Conservation (phyloP, 768 basidiomycete genomes). For the Albatrellus ellisii region DNA sequence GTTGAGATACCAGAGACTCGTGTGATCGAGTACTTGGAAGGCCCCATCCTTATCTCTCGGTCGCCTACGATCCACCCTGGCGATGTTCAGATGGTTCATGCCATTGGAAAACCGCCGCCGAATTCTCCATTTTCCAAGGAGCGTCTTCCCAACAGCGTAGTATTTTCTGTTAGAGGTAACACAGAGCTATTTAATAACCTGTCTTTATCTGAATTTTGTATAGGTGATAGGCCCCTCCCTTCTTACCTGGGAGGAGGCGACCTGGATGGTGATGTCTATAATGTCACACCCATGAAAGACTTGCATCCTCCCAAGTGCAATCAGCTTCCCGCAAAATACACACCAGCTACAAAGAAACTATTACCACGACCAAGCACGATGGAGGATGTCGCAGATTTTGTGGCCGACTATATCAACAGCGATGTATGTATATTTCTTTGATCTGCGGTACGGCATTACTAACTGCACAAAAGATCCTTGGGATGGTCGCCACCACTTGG, state of each 20-base stretch:
- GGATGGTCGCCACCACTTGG: constrained; percentile 51
- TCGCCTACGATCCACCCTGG: constrained; percentile 63
- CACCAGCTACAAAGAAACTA: constrained; percentile 30
- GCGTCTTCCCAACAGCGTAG: constrained; percentile 45
- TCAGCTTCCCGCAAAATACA: constrained; percentile 33
- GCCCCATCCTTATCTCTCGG: constrained; percentile 42
- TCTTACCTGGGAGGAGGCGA: constrained; percentile 59
- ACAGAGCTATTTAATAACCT: not conserved
- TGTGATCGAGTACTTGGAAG: constrained; percentile 32
- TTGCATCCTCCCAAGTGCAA: constrained; percentile 18
- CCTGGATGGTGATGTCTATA: constrained; percentile 53
- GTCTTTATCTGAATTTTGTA: not conserved
- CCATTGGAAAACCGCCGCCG: constrained; percentile 44
- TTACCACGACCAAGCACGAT: constrained; percentile 39
- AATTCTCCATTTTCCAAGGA: constrained; percentile 39
- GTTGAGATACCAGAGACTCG: constrained; percentile 28
- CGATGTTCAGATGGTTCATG: constrained; percentile 45
- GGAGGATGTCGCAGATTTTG: constrained; percentile 54
- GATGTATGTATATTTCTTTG: constrained; percentile 21
- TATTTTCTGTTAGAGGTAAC: constrained; percentile 49
- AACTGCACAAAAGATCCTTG: constrained; percentile 33
- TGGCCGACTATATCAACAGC: constrained; percentile 54
- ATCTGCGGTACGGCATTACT: not conserved
- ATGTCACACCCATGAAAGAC: constrained; percentile 20
- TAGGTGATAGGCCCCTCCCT: constrained; percentile 46